Base-by-base conservation (phyloP, 169 alveolate genomes). In the Theileria orientalis region DNA sequence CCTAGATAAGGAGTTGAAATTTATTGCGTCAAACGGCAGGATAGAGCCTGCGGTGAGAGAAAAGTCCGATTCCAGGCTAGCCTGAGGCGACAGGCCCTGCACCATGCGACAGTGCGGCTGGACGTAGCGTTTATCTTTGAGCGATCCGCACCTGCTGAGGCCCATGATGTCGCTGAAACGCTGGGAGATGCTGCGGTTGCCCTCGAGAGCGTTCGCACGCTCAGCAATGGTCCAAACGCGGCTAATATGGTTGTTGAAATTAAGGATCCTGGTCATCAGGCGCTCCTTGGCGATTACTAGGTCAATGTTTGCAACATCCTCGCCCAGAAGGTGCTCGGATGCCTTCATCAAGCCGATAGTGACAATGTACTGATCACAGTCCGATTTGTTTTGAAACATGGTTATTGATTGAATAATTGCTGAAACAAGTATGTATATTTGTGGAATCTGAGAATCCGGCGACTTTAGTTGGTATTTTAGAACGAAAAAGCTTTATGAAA, bases 231-330 rank as follows among this genome's bases (percentile, higher is more conserved):
- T 61, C 76, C 27, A 72, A n/a, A 80, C 41, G 23, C 70, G 57
- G 32, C 63, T 72, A 52, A 80, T 64, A 23, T 80, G 66, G 79
- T 71, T 80, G 72, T 80, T 80, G 57, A 80, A 59, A 76, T 72
- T 71, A 51, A 80, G 35, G 23, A 80, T 77, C 72, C 70, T 80
- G 60, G 54, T 80, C 79, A 72, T 80, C 9, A 80, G 42, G 80
- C 83, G 83, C 19, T 80, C 88, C 67, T 72, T 80, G 61, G 70
- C 61, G 44, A 60, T 30, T 67, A 64, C 27, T 51, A 80, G 40
- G 35, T 64, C 88, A 23, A n/a, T 29, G 0, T 23, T 52, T 25
- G 54, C 35, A 1, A 54, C 64, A 44, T 51, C 83, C 32, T 56
- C 88, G n/a, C 46, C 37, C 25, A 70, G 60, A 44, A 42, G 72